Evolutionary conservation across 148 eudicot species (phyloP).

Genomic region (Selenicereus undatus): DNA sequence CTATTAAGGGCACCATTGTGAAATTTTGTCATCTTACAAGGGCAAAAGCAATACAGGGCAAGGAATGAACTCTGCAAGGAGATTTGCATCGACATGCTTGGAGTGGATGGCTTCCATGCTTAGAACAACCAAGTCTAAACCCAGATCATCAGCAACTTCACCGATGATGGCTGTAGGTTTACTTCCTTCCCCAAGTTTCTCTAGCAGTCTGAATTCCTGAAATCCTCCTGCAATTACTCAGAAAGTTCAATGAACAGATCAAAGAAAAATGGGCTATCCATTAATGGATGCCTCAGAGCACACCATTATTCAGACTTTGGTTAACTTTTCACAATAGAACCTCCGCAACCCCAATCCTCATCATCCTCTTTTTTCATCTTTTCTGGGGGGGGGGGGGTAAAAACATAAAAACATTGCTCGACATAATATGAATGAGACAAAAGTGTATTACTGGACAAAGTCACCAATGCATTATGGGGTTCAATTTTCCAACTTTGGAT

Average conservation of each 20-base stretch:
- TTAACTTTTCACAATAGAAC: not conserved
- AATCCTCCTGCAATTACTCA: conserved; percentile 51
- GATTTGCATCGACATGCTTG: conserved; percentile 91
- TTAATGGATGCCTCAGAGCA: not conserved
- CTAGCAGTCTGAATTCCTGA: conserved; percentile 69
- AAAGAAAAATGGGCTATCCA: conserved; percentile 1
- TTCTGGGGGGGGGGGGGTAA: not conserved
- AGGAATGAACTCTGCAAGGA: conserved; percentile 90
- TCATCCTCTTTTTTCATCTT: not conserved
- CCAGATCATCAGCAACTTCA: conserved; percentile 87
- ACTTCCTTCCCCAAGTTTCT: conserved; percentile 72
- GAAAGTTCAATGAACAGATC: not conserved
- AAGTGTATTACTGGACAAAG: too few relatives aligned
- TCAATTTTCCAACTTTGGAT: not conserved
- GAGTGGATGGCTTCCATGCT: conserved; percentile 99
- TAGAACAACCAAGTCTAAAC: conserved; percentile 81
- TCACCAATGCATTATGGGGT: not conserved
- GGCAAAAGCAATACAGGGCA: conserved; percentile 93
- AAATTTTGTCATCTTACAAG: conserved; percentile 27
- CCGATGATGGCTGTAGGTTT: conserved; percentile 83
- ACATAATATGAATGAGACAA: too few relatives aligned
- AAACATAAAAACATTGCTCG: too few relatives aligned
- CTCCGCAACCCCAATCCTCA: not conserved
- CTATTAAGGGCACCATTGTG: not conserved
- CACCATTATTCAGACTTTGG: not conserved